phyloP scores from a whole-genome alignment of 805 yeast genomes.

The Candida yuanshanica region DNA sequence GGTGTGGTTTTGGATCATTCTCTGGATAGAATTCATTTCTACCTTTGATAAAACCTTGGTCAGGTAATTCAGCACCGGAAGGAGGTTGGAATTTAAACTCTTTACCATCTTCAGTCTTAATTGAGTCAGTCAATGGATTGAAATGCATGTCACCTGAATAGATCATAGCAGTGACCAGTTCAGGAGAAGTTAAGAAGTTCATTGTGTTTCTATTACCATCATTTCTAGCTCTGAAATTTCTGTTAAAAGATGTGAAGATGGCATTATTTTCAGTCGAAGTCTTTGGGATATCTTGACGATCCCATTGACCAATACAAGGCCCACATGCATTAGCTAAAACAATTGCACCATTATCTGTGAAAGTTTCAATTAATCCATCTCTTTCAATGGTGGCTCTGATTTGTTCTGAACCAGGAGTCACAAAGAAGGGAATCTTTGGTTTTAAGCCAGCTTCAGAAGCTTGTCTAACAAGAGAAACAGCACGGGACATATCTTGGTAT shows the following conservation, averaged over 20 bases:
- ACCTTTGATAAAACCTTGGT: conserved; percentile 69
- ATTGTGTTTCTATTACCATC: conserved; percentile 97
- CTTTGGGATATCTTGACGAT: conserved; percentile 73
- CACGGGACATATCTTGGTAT: conserved; percentile 97
- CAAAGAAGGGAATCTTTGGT: conserved; percentile 88
- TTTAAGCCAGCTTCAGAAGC: conserved; percentile 83
- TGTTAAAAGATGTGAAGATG: conserved; percentile 93
- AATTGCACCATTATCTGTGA: conserved; percentile 82
- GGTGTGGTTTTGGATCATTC: conserved; percentile 56
- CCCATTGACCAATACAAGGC: conserved; percentile 99
- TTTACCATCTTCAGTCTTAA: conserved; percentile 63
- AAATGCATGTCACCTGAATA: conserved; percentile 89
- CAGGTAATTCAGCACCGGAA: conserved; percentile 79
- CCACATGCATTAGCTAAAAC: conserved; percentile 98
- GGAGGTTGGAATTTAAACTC: conserved; percentile 77
- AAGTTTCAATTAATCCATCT: conserved; percentile 81
- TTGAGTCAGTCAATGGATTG: conserved; percentile 87
- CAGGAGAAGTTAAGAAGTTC: conserved; percentile 98
- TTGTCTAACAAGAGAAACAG: conserved; percentile 82
- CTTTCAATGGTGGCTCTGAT: conserved; percentile 95
- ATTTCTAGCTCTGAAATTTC: conserved; percentile 96
- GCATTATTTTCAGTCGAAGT: conserved; percentile 69
- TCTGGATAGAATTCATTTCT: conserved; percentile 72
- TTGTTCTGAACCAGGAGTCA: conserved; percentile 98
- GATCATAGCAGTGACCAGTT: conserved; percentile 93